A percentile compares a stretch with the other conserved stretches of the same genome.
Conservation (phyloP, 2,329 filamentous ascomycete genomes). For the Chaetomiaceae sp. region DNA sequence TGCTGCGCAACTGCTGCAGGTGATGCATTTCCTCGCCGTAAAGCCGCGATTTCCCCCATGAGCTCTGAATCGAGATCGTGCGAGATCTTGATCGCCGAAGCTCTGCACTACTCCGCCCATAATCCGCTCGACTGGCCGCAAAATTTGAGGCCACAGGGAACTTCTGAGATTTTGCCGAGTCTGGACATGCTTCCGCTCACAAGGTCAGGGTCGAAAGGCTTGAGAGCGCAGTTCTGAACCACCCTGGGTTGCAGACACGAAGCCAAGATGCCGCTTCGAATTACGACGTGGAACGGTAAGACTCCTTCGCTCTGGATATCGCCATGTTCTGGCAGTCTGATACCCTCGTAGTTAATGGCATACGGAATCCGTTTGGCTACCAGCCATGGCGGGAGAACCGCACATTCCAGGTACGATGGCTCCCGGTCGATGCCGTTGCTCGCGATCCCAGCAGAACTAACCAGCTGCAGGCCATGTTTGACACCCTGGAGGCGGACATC, state of each 20-base stretch:
- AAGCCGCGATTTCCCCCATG: slow-evolving; percentile 3
- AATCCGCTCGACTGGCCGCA: neutral
- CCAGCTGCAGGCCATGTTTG: slow-evolving; percentile 73
- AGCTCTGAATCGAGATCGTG: neutral
- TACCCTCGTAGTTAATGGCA: slow-evolving; percentile 65
- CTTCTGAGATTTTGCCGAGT: neutral
- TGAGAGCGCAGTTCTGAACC: neutral
- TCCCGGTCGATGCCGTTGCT: neutral
- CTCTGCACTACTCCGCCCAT: neutral
- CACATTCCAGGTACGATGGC: slow-evolving; percentile 56
- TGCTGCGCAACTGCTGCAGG: neutral
- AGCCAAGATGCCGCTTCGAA: slow-evolving; percentile 63
- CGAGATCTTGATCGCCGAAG: neutral
- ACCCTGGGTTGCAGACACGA: no score
- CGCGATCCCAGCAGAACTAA: neutral
- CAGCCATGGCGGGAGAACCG: slow-evolving; percentile 73
- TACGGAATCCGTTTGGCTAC: slow-evolving; percentile 79
- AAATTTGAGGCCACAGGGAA: neutral
- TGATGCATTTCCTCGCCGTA: neutral
- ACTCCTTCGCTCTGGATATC: neutral
- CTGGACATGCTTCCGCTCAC: neutral
- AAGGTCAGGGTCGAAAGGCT: neutral
- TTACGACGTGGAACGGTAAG: slow-evolving; percentile 83
- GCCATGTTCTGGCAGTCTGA: neutral
- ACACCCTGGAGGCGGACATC: slow-evolving; percentile 86